These are phyloP conservation scores for Trichoderma asperelloides DNA, from an alignment of 495 filamentous ascomycete species.

Conservation along the genomic window DNA sequence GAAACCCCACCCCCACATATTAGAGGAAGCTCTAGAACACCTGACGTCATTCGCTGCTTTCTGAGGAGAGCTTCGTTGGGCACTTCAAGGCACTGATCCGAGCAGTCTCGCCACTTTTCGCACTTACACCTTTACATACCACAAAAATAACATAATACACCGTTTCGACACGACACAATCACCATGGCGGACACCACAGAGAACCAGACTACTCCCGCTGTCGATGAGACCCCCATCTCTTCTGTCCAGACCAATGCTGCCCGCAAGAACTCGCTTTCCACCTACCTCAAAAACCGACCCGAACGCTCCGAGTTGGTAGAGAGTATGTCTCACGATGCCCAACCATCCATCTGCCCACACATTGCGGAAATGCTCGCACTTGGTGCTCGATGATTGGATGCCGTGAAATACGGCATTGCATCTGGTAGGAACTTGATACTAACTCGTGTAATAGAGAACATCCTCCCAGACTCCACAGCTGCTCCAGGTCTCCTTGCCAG, in stretches of 20 bases:
- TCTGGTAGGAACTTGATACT: background rate
- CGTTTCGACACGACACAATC: background rate
- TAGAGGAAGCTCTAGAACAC: background rate
- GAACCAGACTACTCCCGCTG: slow-evolving; percentile 16
- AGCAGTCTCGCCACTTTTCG: background rate
- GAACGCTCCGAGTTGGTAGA: slow-evolving; percentile 77
- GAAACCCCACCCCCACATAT: slow-evolving; percentile 1
- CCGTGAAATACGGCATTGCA: background rate
- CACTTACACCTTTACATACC: background rate
- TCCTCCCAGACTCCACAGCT: slow-evolving; percentile 66
- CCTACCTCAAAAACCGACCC: slow-evolving; percentile 70
- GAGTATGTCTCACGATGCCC: slow-evolving; percentile 41
- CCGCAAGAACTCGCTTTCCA: slow-evolving; percentile 83
- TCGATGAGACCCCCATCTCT: slow-evolving; percentile 58
- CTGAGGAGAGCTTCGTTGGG: slow-evolving; percentile 1
- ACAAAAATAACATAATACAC: background rate
- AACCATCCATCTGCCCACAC: background rate
- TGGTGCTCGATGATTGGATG: background rate
- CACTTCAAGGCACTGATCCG: background rate
- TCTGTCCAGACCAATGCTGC: slow-evolving; percentile 41
- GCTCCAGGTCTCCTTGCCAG: slow-evolving; percentile 68
- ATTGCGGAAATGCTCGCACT: background rate
- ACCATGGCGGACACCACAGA: slow-evolving; percentile 34
- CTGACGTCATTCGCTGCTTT: background rate
- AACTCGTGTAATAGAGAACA: slow-evolving; percentile 48